Evolutionary conservation across 2,329 filamentous ascomycete species (phyloP), one percentile per base, ranked within the genome.

Genomic region (Trichoderma sp.): DNA sequence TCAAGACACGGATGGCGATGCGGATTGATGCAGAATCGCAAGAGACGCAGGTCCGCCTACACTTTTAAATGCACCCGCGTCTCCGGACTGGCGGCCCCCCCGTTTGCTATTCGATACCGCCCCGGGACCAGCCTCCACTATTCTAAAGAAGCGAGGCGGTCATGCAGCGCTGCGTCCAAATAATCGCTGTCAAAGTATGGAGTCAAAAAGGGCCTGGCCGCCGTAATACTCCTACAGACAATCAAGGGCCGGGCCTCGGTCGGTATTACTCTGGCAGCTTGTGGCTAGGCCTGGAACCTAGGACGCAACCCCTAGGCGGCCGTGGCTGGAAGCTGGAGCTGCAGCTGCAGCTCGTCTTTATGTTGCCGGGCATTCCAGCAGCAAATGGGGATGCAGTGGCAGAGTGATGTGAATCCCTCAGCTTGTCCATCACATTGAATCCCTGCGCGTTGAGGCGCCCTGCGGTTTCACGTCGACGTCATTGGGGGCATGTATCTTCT

Each of bases 51-150:
- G 41, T n/a, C 12, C 19, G 47, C 24, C 12, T 47, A 30, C 17
- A 34, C 51, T 21, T 54, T 21, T 54, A 19, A 44, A 10, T 12
- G 28, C 21, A 63, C 45, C 45, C 41, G 24, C 34, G 39, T 34
- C 47, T 58, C 47, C 28, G 28, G 56, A 39, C 30, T 30, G 30
- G 30, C 30, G 28, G 21, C n/a, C 17, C 39, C 54, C 26, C 45
- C 47, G 21, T 51, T 43, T 62, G 54, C 48, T 43, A 34, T 48
- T 56, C 50, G 51, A 56, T 56, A 43, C 61, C 51, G 51, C 48
- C 28, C 43, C 41, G 51, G 51, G 44, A 45, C 47, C 39, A 5
- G 63, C 63, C 63, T 65, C 63, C 63, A 65, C 63, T 65, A 39
- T 62, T 57, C 34, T 61, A 45, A 43, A 39, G 26, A 52, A 41